Percentiles rank a stretch among this genome's conserved stretches.
phyloP scores from a whole-genome alignment of 2,329 filamentous ascomycete species.

The Cladosporium sp. region DNA sequence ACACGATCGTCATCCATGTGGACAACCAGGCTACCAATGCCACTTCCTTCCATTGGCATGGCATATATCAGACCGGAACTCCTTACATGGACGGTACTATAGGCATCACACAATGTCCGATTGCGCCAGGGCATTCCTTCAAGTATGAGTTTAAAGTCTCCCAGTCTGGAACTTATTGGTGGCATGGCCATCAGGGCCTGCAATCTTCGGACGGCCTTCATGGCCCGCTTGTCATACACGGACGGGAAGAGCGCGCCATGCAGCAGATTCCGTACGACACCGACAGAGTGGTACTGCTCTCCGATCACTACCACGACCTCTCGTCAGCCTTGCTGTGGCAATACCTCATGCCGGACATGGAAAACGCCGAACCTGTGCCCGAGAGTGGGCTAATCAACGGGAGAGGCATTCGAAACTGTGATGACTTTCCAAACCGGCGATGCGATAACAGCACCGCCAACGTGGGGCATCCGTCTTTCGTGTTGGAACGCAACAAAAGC shows the following conservation, averaged over 20 bases:
- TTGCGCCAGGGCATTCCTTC: constrained; percentile 51
- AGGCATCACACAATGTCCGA: constrained; percentile 58
- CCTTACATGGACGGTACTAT: constrained; percentile 61
- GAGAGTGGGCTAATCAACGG: constrained; percentile 41
- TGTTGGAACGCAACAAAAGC: constrained; percentile 37
- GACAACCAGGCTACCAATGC: constrained; percentile 54
- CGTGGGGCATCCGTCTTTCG: constrained; percentile 27
- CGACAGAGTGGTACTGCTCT: constrained; percentile 58
- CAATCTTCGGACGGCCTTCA: constrained; percentile 57
- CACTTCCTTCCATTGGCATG: constrained; percentile 62
- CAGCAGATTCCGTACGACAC: constrained; percentile 39
- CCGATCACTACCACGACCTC: constrained; percentile 61
- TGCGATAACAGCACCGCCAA: constrained; percentile 31
- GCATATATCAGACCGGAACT: constrained; percentile 62
- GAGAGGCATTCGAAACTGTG: constrained; percentile 33
- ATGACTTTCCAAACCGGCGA: constrained; percentile 29
- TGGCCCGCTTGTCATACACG: constrained; percentile 56
- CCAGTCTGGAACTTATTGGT: constrained; percentile 48
- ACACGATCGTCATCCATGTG: constrained; percentile 61
- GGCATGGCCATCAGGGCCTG: constrained; percentile 56
- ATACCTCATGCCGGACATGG: constrained; percentile 46
- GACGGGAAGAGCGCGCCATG: constrained; percentile 37
- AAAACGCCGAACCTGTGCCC: constrained; percentile 52
- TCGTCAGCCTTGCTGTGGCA: constrained; percentile 43
- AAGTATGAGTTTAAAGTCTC: constrained; percentile 57